Percentiles rank a stretch among this genome's conserved stretches.
Conservation (phyloP, 176 grass and related monocot genomes). For the Hsuehochloa calcarea region DNA sequence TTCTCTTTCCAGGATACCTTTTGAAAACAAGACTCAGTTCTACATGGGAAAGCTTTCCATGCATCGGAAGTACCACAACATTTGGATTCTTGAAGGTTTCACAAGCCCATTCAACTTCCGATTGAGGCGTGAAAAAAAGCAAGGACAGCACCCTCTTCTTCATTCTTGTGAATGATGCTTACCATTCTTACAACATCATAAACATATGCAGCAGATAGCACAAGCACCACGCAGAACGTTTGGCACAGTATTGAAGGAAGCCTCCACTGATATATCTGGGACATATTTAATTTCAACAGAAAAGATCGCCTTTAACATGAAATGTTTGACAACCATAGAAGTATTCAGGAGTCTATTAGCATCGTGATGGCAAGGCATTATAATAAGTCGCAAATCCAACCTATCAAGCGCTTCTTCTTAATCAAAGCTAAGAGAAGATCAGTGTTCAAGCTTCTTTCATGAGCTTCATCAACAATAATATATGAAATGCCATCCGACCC, state of each 20-base stretch:
- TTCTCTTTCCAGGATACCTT: slow-evolving; percentile 76
- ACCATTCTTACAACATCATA: slow-evolving; percentile 76
- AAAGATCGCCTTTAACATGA: slow-evolving; percentile 75
- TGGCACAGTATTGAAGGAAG: slow-evolving; percentile 29
- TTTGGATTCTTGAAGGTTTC: slow-evolving; percentile 64
- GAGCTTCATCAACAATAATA: slow-evolving; percentile 91
- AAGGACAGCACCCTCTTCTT: slow-evolving; percentile 82
- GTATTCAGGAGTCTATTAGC: slow-evolving; percentile 73
- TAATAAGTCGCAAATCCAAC: slow-evolving; percentile 76
- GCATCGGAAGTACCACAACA: slow-evolving; percentile 74
- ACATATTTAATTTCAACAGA: slow-evolving; percentile 91
- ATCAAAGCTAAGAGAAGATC: slow-evolving; percentile 92
- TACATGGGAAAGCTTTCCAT: slow-evolving; percentile 79
- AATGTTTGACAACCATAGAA: slow-evolving; percentile 74
- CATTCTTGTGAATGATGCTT: slow-evolving; percentile 66
- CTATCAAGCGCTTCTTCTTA: slow-evolving; percentile 70
- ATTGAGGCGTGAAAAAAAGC: slow-evolving; percentile 92
- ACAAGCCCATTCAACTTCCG: slow-evolving; percentile 90
- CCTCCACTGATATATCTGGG: slow-evolving; percentile 44
- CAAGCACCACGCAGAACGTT: slow-evolving; percentile 29
- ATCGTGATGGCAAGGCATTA: slow-evolving; percentile 96
- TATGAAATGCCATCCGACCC: slow-evolving; percentile 59
- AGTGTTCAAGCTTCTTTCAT: slow-evolving; percentile 97
- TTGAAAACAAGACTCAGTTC: slow-evolving; percentile 82
- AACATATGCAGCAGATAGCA: slow-evolving; percentile 68